Percentiles rank a stretch among this genome's conserved stretches.
These are phyloP conservation scores for Paratinospora sagittata DNA, from an alignment of 164 flowering plant genomes.

Conservation along the genomic window DNA sequence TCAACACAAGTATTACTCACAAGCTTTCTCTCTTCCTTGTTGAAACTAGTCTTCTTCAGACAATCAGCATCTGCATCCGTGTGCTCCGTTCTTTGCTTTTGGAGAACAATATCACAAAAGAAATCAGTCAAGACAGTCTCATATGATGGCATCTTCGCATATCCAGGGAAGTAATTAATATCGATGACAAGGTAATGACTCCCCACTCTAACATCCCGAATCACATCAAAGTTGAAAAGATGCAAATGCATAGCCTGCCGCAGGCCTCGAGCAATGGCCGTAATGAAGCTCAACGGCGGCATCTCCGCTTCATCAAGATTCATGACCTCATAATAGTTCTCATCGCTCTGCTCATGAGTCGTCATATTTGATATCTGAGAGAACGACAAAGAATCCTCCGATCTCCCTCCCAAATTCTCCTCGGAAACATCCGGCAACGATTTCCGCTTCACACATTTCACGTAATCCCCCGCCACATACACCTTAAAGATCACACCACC, in stretches of 20 bases:
- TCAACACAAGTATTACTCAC: slow-evolving; percentile 22
- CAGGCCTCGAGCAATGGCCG: slow-evolving; percentile 51
- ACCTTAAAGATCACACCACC: slow-evolving; percentile 90
- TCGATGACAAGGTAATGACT: slow-evolving; percentile 65
- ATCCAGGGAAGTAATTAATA: slow-evolving; percentile 83
- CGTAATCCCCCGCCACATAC: slow-evolving; percentile 67
- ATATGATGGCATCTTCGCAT: slow-evolving; percentile 74
- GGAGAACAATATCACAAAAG: slow-evolving; percentile 39
- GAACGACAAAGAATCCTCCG: too few relatives aligned
- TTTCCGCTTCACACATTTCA: slow-evolving; percentile 68
- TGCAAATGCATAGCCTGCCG: slow-evolving; percentile 42
- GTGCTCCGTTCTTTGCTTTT: slow-evolving; percentile 18
- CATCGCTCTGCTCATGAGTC: too few relatives aligned
- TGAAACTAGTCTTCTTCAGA: slow-evolving; percentile 8
- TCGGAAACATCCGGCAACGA: slow-evolving; percentile 78
- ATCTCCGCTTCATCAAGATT: too few relatives aligned
- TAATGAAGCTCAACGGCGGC: slow-evolving; percentile 46
- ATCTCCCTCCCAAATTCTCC: too few relatives aligned
- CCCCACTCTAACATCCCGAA: slow-evolving; percentile 57
- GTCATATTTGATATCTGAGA: too few relatives aligned
- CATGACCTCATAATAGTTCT: too few relatives aligned
- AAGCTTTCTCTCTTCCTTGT: slow-evolving; percentile 25
- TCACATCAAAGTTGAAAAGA: slow-evolving; percentile 79
- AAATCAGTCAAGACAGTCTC: slow-evolving; percentile 71
- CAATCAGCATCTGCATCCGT: neutral